Base-by-base conservation (phyloP, 495 filamentous ascomycete genomes). In the Tuber brumale region DNA sequence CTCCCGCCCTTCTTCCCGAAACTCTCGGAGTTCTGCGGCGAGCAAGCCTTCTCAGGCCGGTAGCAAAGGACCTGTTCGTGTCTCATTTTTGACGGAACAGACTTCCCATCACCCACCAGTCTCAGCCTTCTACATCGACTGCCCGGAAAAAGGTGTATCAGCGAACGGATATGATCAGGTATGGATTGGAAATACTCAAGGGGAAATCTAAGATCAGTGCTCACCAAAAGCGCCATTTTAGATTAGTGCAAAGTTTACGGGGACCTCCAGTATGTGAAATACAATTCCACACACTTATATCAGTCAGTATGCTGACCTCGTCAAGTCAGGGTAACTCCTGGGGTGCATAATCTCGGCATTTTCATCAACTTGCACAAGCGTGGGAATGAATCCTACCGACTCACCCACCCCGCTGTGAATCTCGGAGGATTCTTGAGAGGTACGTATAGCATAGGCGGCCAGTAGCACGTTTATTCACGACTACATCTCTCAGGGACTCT, bases 31-130 rank as follows among this genome's bases (percentile, higher is more conserved):
- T 74, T 88, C 89, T 6, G 82, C 77, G 10, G 88, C 85, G 76
- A 80, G 80, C 70, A 80, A 81, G 37, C 79, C 82, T 37, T 80
- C 78, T 39, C 84, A 71, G 85, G 85, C 76, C 83, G 87, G 70
- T 80, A 82, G 42, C 83, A 78, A 86, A 43, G 90, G 88, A 75
- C 86, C 87, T 35, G 88, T 95, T 80, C 90, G 90, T 75, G 89
- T 99, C 71, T 97, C 93, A 44, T 99, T 94, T 81, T 86, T 99
- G 78, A 99, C 95, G 9, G 95, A 99, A 84, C 95, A 99, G 82
- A 94, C 95, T n/a, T 97, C 95, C 10, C 95, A 99, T 76, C 95
- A 99, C 86, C 95, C 95, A 21, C 95, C 95, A 19, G 95, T 99
- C 78, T 97, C 95, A 70, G 95, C 95, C 3, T 99, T 97, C 85